A percentile compares a stretch with the other conserved stretches of the same genome.
These are phyloP conservation scores for Kodamaea fukazawae DNA, from an alignment of 805 yeast genomes.

Conservation along the genomic window DNA sequence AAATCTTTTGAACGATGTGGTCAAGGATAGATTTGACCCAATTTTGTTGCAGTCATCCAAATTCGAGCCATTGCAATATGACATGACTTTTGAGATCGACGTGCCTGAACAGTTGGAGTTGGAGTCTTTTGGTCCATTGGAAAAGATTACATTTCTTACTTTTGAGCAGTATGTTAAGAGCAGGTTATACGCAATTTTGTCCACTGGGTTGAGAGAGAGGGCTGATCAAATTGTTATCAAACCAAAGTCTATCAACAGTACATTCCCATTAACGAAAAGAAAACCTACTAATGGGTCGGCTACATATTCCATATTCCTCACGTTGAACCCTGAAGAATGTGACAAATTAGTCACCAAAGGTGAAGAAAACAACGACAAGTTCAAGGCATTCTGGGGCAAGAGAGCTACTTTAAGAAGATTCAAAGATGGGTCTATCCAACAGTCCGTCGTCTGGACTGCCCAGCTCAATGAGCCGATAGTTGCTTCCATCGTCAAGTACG, in stretches of 20 bases:
- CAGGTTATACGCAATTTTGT: constrained; percentile 57
- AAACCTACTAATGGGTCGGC: constrained; percentile 42
- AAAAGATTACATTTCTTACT: constrained; percentile 68
- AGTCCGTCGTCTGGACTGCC: constrained; percentile 85
- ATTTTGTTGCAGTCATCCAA: constrained; percentile 66
- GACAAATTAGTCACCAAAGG: constrained; percentile 87
- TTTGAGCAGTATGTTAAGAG: constrained; percentile 63
- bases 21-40: constrained; percentile 77
- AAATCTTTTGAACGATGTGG: constrained; percentile 68
- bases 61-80: constrained; percentile 59
- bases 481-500: constrained; percentile 59
- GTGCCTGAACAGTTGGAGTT: constrained; percentile 39
- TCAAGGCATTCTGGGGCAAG: constrained; percentile 86
- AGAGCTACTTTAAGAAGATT: constrained; percentile 85
- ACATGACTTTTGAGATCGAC: constrained; percentile 56
- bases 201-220: constrained; percentile 55
- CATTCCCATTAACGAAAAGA: constrained; percentile 49
- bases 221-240: constrained; percentile 37
- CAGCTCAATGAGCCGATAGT: constrained; percentile 57
- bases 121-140: constrained; percentile 60
- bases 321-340: constrained; percentile 65
- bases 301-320: constrained; percentile 55
- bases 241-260: constrained; percentile 19
- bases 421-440: constrained; percentile 86
- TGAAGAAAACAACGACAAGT: constrained; percentile 50